phyloP scores from a whole-genome alignment of 768 basidiomycete species.

The Phallus indusiatus region DNA sequence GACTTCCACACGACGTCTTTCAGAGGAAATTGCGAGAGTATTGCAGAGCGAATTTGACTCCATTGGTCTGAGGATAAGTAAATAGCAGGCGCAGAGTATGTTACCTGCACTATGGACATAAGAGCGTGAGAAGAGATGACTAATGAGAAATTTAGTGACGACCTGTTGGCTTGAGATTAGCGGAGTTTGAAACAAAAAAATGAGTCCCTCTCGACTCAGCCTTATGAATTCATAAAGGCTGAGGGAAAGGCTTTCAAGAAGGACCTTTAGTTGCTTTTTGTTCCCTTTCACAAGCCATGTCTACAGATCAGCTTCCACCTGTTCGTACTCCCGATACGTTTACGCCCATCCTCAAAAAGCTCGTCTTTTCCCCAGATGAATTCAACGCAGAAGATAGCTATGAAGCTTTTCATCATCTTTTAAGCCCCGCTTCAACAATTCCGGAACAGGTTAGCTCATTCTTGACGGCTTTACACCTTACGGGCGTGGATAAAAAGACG shows the following conservation, averaged over 20 bases:
- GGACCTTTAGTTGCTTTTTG: background rate
- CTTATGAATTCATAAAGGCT: background rate
- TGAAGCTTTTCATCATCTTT: conserved; percentile 62
- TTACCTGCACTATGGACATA: conserved; percentile 39
- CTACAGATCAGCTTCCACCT: background rate
- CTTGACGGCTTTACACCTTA: conserved; percentile 74
- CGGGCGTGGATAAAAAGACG: conserved; percentile 65
- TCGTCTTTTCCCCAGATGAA: conserved; percentile 26
- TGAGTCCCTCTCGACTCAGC: background rate
- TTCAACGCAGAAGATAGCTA: conserved; percentile 53
- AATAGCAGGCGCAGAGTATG: conserved; percentile 54
- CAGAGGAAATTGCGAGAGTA: conserved; percentile 70
- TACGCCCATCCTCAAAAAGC: conserved; percentile 40
- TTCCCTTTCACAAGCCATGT: background rate
- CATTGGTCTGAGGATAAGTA: conserved; percentile 66
- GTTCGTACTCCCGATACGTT: conserved; percentile 64
- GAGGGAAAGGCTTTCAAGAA: background rate
- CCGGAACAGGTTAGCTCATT: conserved; percentile 84
- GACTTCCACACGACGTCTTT: conserved; percentile 93
- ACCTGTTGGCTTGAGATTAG: background rate
- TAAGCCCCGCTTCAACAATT: conserved; percentile 47
- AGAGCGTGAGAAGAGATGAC: background rate
- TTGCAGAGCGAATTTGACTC: conserved; percentile 54
- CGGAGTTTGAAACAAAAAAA: background rate
- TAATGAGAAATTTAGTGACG: background rate